Conservation (phyloP, 108 stramenopile genomes). For the Epithemia pelagica region DNA sequence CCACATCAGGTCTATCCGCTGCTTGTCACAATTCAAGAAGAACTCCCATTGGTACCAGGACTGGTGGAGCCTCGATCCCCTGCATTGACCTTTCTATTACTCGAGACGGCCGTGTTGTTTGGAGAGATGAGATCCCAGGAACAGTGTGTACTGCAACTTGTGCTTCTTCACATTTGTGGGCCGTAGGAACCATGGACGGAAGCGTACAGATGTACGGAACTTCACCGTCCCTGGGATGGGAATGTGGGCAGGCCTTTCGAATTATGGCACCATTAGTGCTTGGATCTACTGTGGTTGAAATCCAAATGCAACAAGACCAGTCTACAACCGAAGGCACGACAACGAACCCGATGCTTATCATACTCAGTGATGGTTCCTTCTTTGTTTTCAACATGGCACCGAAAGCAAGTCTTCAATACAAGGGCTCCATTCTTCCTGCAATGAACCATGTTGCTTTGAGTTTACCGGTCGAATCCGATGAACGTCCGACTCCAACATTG, state of each 20-base stretch:
- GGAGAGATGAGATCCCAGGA: constrained; percentile 68
- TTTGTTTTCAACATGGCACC: constrained; percentile 45
- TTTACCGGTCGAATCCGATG: constrained; percentile 3
- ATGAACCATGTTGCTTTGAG: constrained; percentile 73
- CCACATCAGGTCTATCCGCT: constrained; percentile 26
- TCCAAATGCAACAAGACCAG: constrained; percentile 25
- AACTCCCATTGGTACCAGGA: constrained; percentile 27
- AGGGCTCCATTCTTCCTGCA: constrained; percentile 66
- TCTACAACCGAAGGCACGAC: not conserved
- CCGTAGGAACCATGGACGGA: constrained; percentile 70
- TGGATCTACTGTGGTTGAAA: constrained; percentile 47
- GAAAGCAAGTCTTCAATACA: constrained; percentile 39
- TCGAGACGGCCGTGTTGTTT: constrained; percentile 32
- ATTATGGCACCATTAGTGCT: constrained; percentile 69
- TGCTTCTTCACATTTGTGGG: constrained; percentile 43
- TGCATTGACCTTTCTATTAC: constrained; percentile 59
- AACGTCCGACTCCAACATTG: constrained; percentile 38
- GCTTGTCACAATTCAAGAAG: constrained; percentile 61
- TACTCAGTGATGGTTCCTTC: constrained; percentile 66
- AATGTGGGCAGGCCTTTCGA: constrained; percentile 53
- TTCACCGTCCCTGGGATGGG: constrained; percentile 69
- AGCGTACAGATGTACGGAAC: constrained; percentile 70
- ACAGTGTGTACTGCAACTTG: constrained; percentile 55
- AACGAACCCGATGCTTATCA: constrained; percentile 34
- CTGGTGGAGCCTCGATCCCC: constrained; percentile 26